Evolutionary conservation across 345 rosid genomes (phyloP).

Genomic region (Conringia planisiliqua): DNA sequence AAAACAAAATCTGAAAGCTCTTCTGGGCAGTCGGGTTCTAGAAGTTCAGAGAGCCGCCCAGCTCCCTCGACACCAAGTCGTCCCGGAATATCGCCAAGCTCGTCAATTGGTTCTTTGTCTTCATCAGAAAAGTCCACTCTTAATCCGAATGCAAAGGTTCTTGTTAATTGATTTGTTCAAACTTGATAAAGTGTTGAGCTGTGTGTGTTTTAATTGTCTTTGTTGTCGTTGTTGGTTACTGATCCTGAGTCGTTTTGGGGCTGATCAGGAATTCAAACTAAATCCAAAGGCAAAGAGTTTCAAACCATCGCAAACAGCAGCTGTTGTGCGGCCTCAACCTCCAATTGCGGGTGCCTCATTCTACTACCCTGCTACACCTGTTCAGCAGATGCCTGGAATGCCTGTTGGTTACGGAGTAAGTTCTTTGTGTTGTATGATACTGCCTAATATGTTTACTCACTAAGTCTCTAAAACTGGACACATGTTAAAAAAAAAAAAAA

Average conservation of each 20-base stretch:
- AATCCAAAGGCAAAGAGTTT: slow-evolving; percentile 96
- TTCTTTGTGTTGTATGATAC: not conserved
- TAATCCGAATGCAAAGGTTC: slow-evolving; percentile 87
- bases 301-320: slow-evolving; percentile 53
- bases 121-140: slow-evolving; percentile 75
- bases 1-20: slow-evolving; percentile 41
- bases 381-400: slow-evolving; percentile 70
- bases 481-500: slow-evolving; percentile 5
- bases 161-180: not conserved
- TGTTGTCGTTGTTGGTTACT: not conserved
- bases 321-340: slow-evolving; percentile 56
- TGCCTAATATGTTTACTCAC: not conserved
- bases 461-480: not conserved
- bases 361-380: slow-evolving; percentile 14
- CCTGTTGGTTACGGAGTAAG: slow-evolving; percentile 75
- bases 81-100: slow-evolving; percentile 74
- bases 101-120: slow-evolving; percentile 62
- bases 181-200: slow-evolving; percentile 5
- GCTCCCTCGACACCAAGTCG: slow-evolving; percentile 43
- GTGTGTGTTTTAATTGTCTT: not conserved
- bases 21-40: slow-evolving; percentile 53
- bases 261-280: slow-evolving; percentile 78
- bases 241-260: slow-evolving; percentile 12
- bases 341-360: slow-evolving; percentile 23
- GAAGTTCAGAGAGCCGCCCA: slow-evolving; percentile 49